Conservation (phyloP, 2,329 filamentous ascomycete genomes). For the Aureobasidium sp. region DNA sequence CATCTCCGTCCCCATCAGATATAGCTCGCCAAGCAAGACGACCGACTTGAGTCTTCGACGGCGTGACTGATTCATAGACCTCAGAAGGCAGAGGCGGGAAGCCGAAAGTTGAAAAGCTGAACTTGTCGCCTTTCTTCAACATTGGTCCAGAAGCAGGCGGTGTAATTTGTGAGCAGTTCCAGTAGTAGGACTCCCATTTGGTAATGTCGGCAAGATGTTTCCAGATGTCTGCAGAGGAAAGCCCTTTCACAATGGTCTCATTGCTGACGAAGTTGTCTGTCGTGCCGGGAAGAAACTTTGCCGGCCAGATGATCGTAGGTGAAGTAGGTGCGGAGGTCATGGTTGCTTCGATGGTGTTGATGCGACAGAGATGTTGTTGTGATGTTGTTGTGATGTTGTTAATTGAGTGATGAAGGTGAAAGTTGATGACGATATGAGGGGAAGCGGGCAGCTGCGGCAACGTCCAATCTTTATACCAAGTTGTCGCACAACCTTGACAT, state of each 20-base stretch:
- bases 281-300: conserved; percentile 27
- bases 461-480: background rate
- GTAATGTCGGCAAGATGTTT: conserved; percentile 25
- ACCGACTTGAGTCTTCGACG: conserved; percentile 15
- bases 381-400: background rate
- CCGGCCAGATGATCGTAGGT: conserved; percentile 27
- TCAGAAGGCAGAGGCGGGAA: conserved; percentile 26
- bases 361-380: background rate
- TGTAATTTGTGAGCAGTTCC: conserved; percentile 26
- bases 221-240: conserved; percentile 28
- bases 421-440: background rate
- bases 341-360: background rate
- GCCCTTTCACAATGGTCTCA: conserved; percentile 24
- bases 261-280: conserved; percentile 32
- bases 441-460: background rate
- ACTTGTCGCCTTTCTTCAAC: conserved; percentile 24
- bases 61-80: conserved; percentile 21
- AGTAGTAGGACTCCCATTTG: conserved; percentile 30
- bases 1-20: conserved; percentile 19
- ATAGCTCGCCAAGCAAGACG: conserved; percentile 20
- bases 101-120: conserved; percentile 31
- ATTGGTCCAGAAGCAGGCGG: conserved; percentile 21
- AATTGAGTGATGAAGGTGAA: background rate
- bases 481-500: background rate
- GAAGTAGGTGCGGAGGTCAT: conserved; percentile 9